Percentiles rank a stretch among this genome's conserved stretches.
Evolutionary conservation across 257 asterid species (phyloP).

Genomic region (Pogostemon cablin): DNA sequence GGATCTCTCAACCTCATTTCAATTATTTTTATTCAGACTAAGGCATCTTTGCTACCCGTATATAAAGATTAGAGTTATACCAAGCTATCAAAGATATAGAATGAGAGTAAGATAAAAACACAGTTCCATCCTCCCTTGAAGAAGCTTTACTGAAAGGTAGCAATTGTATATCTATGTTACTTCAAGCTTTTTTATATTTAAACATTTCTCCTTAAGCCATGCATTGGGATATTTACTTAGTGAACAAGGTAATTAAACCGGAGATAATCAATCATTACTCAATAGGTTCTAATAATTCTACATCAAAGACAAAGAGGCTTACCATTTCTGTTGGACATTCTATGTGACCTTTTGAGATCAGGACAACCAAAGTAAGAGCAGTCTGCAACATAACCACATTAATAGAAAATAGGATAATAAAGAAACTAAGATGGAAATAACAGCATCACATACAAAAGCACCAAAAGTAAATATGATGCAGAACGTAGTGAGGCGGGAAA

Average conservation of each 20-base stretch:
- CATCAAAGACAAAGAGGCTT: slow-evolving; percentile 31
- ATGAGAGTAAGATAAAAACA: background rate
- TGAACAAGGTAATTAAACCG: background rate
- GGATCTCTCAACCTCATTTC: background rate
- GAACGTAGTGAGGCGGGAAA: slow-evolving; percentile 12
- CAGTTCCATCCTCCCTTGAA: background rate
- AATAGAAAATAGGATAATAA: background rate
- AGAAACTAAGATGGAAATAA: background rate
- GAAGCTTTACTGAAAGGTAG: background rate
- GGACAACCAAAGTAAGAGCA: slow-evolving; percentile 83
- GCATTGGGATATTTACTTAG: background rate
- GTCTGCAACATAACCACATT: slow-evolving; percentile 57
- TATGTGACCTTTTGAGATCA: slow-evolving; percentile 91
- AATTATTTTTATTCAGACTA: background rate
- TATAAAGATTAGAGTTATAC: background rate
- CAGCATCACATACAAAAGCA: slow-evolving; percentile 28
- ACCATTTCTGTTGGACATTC: slow-evolving; percentile 99
- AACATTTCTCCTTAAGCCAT: background rate
- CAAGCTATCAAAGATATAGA: background rate
- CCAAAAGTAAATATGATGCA: slow-evolving; percentile 15
- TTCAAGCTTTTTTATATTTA: background rate
- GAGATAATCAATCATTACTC: background rate
- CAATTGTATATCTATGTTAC: background rate
- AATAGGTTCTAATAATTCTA: slow-evolving; percentile 17
- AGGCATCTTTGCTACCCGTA: background rate